Evolutionary conservation across 2,329 filamentous ascomycete genomes (phyloP), one percentile per base, ranked within the genome.

Genomic region (Nemania sp.): DNA sequence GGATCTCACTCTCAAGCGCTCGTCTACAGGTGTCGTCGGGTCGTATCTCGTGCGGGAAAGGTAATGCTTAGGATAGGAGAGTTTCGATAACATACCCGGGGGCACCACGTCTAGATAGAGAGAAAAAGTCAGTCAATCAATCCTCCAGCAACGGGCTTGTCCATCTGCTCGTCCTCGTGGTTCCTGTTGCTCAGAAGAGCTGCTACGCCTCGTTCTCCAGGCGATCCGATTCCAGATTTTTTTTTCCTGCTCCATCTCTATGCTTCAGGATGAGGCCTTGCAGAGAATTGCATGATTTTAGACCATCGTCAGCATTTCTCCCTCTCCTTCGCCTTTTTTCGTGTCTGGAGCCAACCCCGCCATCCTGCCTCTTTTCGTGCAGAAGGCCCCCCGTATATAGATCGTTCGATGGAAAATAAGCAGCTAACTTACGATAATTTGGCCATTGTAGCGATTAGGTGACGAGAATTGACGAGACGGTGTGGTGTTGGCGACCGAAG

Each of bases 31-130:
- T 23, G 24, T 26, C 14, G 41, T 17, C 22, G 19, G 12, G 23
- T 14, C 15, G 22, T 40, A 3, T 5, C 45, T 41, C 39, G 30
- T 24, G n/a, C 5, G 22, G 34, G 17, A 12, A 17, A 4, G 23
- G 37, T 15, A 14, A n/a, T n/a, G n/a, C n/a, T n/a, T 20, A 31
- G 1, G 19, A 14, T 24, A 30, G 17, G 7, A 15, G 31, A 40
- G 45, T 9, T 19, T 37, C 8, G 34, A 14, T 30, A 31, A 58
- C 53, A 59, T 59, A 59, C 56, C 53, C 94, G 75, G 92, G 89
- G 84, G 91, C 89, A 89, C 89, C 90, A 86, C 91, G 84, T 66
- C 84, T 87, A 69, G 68, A 52, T 9, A 40, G 12, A 19, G 15
- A 54, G 42, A 41, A 15, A 30, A 47, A 11, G 59, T 66, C 47